phyloP scores from a whole-genome alignment of 2,329 filamentous ascomycete species.

The Trichoderma asperellum region DNA sequence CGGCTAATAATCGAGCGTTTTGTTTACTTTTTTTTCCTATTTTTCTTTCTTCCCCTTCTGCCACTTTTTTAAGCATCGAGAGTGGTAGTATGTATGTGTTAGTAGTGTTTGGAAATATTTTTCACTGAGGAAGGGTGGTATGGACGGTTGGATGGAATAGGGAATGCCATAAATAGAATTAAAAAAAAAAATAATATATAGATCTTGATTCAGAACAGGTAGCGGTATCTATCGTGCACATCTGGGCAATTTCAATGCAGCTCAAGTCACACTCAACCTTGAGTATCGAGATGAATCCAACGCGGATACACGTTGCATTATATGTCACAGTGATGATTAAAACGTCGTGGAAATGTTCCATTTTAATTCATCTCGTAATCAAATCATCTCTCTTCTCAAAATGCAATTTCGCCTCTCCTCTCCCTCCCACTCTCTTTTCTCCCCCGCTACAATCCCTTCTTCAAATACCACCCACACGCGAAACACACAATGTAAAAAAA shows the following conservation, averaged over 20 bases:
- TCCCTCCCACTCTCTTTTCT: background rate
- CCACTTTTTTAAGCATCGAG: background rate
- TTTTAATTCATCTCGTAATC: background rate
- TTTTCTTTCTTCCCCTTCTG: background rate
- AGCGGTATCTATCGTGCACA: background rate
- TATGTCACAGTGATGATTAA: too few species aligned
- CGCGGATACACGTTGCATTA: too few species aligned
- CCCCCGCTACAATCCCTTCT: background rate
- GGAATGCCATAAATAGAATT: background rate
- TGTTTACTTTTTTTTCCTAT: background rate
- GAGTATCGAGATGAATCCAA: too few species aligned
- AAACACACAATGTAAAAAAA: background rate
- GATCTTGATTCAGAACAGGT: background rate
- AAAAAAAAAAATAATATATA: background rate
- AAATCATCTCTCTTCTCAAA: background rate
- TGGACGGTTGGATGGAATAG: background rate
- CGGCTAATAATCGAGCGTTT: background rate
- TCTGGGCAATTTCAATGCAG: too few species aligned
- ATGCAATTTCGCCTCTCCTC: slow-evolving; percentile 11
- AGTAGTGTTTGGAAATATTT: background rate
- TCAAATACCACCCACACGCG: too few species aligned
- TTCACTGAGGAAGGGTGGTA: background rate
- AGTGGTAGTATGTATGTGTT: background rate
- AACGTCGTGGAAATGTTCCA: background rate
- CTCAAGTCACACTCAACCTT: too few species aligned